Base-by-base conservation (phyloP, 176 grass and related monocot species). In the Oryza longistaminata region DNA sequence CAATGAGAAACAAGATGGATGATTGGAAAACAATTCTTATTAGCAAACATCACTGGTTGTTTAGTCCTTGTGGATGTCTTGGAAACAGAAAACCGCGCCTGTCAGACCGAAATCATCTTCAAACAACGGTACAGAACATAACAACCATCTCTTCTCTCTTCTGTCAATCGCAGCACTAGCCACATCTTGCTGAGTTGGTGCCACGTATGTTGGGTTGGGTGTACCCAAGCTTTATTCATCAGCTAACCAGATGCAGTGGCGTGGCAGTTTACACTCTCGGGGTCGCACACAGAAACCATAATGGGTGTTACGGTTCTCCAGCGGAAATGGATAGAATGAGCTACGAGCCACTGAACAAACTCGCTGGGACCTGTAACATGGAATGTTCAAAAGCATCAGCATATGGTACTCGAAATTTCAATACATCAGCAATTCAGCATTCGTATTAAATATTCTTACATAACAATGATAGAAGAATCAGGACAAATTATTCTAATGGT, bases 311-410 rank as follows among this genome's bases (percentile, higher is more conserved):
- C 45, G 31, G 22, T 44, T 78, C 55, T 83, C 67, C 87, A 66
- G 19, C 21, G 6, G 19, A 77, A 64, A 70, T 27, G 50, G 37
- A 64, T 49, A 37, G 27, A 69, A 17, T 40, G 21, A 84, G 76
- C 72, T 93, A 88, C 14, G 90, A 90, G 5, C 27, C 49, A 83
- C 73, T 91, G 75, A 94, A 97, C 70, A 93, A 86, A 80, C 90
- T 97, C 11, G 86, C 84, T 64, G 95, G 90, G 61, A 97, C 87
- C 95, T 97, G 67, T 17, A 87, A 89, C 25, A 86, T 11, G 9
- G 37, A 87, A 81, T 33, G 17, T 71, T 60, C 62, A 76, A 84
- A 76, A 80, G 64, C 16, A 89, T 85, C 37, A 83, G n/a, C 43
- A n/a, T 2, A 16, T 76, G 43, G 26, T 46, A 12, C 21, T 43